phyloP scores from a whole-genome alignment of 2,329 filamentous ascomycete species.

The Calonectria hawksworthii region DNA sequence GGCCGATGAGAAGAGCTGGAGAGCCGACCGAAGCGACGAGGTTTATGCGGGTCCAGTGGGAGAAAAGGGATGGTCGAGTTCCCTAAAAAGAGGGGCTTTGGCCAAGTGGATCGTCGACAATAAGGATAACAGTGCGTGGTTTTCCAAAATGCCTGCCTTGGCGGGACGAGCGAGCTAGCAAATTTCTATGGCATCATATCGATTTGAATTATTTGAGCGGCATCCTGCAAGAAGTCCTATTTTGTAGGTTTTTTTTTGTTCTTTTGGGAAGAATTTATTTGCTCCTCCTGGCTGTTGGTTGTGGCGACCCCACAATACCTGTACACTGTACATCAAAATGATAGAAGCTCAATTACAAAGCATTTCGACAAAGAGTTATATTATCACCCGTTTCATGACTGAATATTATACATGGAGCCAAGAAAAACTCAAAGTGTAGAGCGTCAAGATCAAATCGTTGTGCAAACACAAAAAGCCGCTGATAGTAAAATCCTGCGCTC shows the following conservation, averaged over 20 bases:
- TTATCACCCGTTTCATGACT: neutral
- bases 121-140: neutral
- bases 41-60: constrained; percentile 39
- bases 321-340: neutral
- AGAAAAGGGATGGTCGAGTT: constrained; percentile 33
- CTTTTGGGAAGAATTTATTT: neutral
- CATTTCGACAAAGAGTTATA: neutral
- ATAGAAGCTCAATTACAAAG: neutral
- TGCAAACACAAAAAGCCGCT: no score
- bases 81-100: constrained; percentile 36
- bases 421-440: neutral
- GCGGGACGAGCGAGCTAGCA: neutral
- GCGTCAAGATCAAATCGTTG: neutral
- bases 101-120: constrained; percentile 48
- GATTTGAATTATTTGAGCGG: neutral
- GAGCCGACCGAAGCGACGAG: constrained; percentile 42
- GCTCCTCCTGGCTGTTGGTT: no score
- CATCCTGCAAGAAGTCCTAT: neutral
- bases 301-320: neutral
- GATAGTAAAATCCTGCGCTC: no score
- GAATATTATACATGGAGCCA: neutral
- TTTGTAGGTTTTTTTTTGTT: neutral
- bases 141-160: constrained; percentile 7
- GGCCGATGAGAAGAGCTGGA: constrained; percentile 45
- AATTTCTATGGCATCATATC: neutral